A percentile compares a stretch with the other conserved stretches of the same genome.
Evolutionary conservation across 2,329 filamentous ascomycete genomes (phyloP).

Genomic region (Phialophora expanda): DNA sequence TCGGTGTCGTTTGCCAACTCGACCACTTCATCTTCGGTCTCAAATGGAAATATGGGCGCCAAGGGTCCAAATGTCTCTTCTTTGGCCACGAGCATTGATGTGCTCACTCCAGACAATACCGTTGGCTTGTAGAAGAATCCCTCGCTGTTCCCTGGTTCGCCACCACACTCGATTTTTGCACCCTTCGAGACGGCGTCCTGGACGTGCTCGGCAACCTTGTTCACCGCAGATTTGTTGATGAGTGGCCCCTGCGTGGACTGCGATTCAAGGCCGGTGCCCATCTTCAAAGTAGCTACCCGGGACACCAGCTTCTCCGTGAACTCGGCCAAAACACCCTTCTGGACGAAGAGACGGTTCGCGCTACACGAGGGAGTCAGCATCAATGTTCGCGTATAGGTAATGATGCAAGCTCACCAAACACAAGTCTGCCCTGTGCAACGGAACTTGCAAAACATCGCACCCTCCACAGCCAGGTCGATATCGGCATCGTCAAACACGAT

Average conservation of each 20-base stretch:
- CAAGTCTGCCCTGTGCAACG: slow-evolving; percentile 35
- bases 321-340: slow-evolving; percentile 74
- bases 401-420: slow-evolving; percentile 49
- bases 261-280: slow-evolving; percentile 73
- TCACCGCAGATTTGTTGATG: slow-evolving; percentile 37
- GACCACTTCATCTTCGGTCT: slow-evolving; percentile 42
- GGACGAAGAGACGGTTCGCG: slow-evolving; percentile 77
- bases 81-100: slow-evolving; percentile 31
- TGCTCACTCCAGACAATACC: slow-evolving; percentile 28
- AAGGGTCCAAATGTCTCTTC: slow-evolving; percentile 45
- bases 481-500: slow-evolving; percentile 51
- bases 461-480: slow-evolving; percentile 41
- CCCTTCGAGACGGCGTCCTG: slow-evolving; percentile 38
- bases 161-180: slow-evolving; percentile 37
- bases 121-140: slow-evolving; percentile 33
- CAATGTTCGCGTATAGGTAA: too few species aligned
- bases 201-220: slow-evolving; percentile 27
- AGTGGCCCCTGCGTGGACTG: slow-evolving; percentile 78
- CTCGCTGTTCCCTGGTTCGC: slow-evolving; percentile 26
- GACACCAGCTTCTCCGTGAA: slow-evolving; percentile 74
- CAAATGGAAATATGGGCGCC: slow-evolving; percentile 66
- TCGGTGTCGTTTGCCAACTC: slow-evolving; percentile 43
- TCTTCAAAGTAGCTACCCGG: slow-evolving; percentile 69
- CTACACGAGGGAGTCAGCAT: slow-evolving; percentile 30
- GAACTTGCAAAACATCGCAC: slow-evolving; percentile 29